Base-by-base conservation (phyloP, 2,329 filamentous ascomycete species). In the Fusarium sp. region DNA sequence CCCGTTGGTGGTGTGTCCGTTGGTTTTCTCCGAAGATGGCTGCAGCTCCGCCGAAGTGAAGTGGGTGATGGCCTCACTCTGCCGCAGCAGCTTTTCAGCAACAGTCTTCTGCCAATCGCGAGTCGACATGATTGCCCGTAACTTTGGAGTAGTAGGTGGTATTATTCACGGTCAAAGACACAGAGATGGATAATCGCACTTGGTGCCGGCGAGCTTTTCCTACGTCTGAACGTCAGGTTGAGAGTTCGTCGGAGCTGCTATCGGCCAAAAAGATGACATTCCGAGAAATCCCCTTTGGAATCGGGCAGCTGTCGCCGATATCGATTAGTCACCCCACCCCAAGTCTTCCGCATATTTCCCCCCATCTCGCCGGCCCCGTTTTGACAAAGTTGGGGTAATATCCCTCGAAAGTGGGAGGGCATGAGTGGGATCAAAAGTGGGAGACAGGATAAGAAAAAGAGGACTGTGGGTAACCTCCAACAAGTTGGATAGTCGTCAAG, bases 31-130 rank as follows among this genome's bases (percentile, higher is more conserved):
- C 12, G 10, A 11, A 43, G 39, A 10, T 12, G n/a, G 30, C 23
- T 47, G n/a, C 3, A 66, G 18, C 28, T 55, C 53, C 2, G 40
- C 30, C 1, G 58, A 16, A 13, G 12, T 27, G 23, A 68, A 65
- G 13, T 28, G 3, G 5, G 46, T 31, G 15, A 70, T 70, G 3
- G 37, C 44, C 7, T 55, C 23, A 3, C 36, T 4, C 10, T 66
- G 67, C 16, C 63, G 50, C 7, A 30, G 37, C 13, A 43, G 53
- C 46, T 70, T 70, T 9, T 56, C 27, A 4, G 50, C 36, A 12
- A 60, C 53, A 11, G 48, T 31, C 1, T 44, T 16, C 43, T 68
- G 6, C 67, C 67, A 70, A 3, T 56, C 57, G 0, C 30, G 53
- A 2, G 9, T n/a, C 4, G 18, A 10, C 67, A 70, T 67, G 2